These are phyloP conservation scores for Neurospora sp. DNA, from an alignment of 495 filamentous ascomycete genomes.

Conservation along the genomic window DNA sequence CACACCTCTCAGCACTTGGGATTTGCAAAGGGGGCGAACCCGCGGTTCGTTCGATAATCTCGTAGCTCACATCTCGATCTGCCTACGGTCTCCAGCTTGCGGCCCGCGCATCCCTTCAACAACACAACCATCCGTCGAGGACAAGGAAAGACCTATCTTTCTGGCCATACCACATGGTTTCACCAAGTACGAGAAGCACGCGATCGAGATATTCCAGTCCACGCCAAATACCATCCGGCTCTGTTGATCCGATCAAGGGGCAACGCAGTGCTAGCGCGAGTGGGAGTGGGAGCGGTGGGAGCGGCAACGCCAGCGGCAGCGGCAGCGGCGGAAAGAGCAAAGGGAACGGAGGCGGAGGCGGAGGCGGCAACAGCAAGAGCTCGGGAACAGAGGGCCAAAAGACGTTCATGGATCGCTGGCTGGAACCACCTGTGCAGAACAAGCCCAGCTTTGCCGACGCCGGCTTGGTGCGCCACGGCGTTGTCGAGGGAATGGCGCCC, in stretches of 20 bases:
- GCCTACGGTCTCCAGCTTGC: background rate
- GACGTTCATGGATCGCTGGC: slow-evolving; percentile 48
- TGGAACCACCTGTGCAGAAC: slow-evolving; percentile 56
- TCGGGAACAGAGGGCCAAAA: slow-evolving; percentile 22
- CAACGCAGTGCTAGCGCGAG: background rate
- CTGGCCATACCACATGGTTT: slow-evolving; percentile 16
- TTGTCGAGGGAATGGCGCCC: slow-evolving; percentile 60
- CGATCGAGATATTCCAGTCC: slow-evolving; percentile 50
- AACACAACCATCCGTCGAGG: background rate
- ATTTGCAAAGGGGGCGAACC: slow-evolving; percentile 14
- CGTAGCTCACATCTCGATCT: background rate
- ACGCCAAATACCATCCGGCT: slow-evolving; percentile 25
- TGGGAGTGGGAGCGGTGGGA: background rate
- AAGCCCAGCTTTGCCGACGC: slow-evolving; percentile 65
- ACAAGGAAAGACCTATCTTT: background rate
- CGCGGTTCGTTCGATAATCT: background rate
- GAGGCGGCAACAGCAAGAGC: slow-evolving; percentile 10
- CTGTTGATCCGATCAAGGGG: slow-evolving; percentile 22
- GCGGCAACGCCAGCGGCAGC: background rate
- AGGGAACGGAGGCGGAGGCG: background rate
- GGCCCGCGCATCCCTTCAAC: background rate
- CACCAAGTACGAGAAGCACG: slow-evolving; percentile 28
- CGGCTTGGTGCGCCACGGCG: slow-evolving; percentile 49
- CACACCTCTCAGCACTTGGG: background rate
- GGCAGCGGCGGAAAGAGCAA: background rate